A percentile compares a stretch with the other conserved stretches of the same genome.
phyloP scores from a whole-genome alignment of 768 basidiomycete genomes.

The Mycena vitilis region DNA sequence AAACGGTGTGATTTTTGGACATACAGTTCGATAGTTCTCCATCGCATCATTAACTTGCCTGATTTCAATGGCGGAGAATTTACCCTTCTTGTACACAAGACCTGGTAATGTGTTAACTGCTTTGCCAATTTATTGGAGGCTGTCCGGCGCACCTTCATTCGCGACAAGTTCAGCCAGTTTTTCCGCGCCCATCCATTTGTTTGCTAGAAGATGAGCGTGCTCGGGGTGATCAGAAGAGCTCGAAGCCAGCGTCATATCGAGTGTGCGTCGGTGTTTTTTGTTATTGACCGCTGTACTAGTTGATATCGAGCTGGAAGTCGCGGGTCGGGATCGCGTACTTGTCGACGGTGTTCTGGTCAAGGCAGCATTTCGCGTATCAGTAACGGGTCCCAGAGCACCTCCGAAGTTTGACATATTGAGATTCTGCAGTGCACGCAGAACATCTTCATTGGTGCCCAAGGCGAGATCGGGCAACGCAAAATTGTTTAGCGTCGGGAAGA shows the following conservation, averaged over 20 bases:
- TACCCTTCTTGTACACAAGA: slow-evolving; percentile 89
- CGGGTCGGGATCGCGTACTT: slow-evolving; percentile 21
- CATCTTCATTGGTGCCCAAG: slow-evolving; percentile 75
- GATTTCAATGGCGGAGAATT: slow-evolving; percentile 85
- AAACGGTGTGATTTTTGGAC: background rate
- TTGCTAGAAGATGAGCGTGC: slow-evolving; percentile 78
- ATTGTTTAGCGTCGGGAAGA: slow-evolving; percentile 41
- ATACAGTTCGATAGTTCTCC: slow-evolving; percentile 63
- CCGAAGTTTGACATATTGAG: slow-evolving; percentile 80
- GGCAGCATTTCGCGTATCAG: slow-evolving; percentile 56
- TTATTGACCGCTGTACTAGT: slow-evolving; percentile 33
- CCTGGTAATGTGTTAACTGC: slow-evolving; percentile 54
- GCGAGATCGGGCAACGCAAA: slow-evolving; percentile 49
- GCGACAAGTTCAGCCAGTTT: slow-evolving; percentile 78
- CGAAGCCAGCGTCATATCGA: slow-evolving; percentile 54
- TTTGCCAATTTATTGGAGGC: background rate
- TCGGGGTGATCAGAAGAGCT: slow-evolving; percentile 57
- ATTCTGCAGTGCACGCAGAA: slow-evolving; percentile 78
- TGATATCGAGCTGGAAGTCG: slow-evolving; percentile 43
- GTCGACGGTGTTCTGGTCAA: slow-evolving; percentile 38
- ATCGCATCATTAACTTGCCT: slow-evolving; percentile 74
- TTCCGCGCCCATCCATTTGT: slow-evolving; percentile 79
- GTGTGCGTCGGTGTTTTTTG: slow-evolving; percentile 43
- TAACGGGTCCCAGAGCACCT: slow-evolving; percentile 71
- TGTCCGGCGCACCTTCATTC: slow-evolving; percentile 63